A percentile compares a stretch with the other conserved stretches of the same genome.
Evolutionary conservation across 768 basidiomycete species (phyloP).

Genomic region (Strobilomyces echinocephalus): DNA sequence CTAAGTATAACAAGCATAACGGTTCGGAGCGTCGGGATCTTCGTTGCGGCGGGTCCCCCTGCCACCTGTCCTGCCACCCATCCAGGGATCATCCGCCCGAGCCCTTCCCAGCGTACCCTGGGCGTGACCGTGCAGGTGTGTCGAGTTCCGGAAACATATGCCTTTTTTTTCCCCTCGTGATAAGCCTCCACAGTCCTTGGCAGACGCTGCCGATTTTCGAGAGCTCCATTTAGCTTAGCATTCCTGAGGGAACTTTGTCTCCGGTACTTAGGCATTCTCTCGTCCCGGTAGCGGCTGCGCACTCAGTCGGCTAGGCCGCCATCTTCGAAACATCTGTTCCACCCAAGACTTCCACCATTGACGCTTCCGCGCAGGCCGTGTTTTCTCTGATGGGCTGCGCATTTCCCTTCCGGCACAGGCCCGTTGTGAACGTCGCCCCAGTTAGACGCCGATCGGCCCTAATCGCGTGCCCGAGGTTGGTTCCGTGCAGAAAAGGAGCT

Average conservation of each 20-base stretch:
- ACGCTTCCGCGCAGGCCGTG: background rate
- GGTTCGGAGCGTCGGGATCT: conserved; percentile 6
- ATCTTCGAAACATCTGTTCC: background rate
- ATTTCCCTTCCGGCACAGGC: background rate
- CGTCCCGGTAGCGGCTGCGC: too few relatives aligned
- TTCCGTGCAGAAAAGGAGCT: background rate
- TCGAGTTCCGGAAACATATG: background rate
- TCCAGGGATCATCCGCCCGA: background rate
- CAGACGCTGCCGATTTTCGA: too few relatives aligned
- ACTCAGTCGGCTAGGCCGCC: too few relatives aligned
- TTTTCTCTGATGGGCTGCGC: background rate
- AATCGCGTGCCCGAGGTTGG: background rate
- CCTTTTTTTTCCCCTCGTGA: background rate
- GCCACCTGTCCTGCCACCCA: conserved; percentile 15
- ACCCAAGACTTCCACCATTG: background rate
- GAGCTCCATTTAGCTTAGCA: background rate
- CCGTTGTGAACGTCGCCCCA: too few relatives aligned
- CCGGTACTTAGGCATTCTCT: too few relatives aligned
- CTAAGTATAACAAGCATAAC: background rate
- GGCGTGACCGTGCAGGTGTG: background rate
- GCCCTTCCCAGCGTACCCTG: background rate
- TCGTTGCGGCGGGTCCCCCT: conserved; percentile 11
- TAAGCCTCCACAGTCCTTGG: background rate
- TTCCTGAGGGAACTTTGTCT: background rate
- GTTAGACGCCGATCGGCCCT: background rate